Percentiles rank a stretch among this genome's conserved stretches.
These are phyloP conservation scores for Ophidiomyces ophidiicola DNA, from an alignment of 2,329 filamentous ascomycete genomes.

Conservation along the genomic window DNA sequence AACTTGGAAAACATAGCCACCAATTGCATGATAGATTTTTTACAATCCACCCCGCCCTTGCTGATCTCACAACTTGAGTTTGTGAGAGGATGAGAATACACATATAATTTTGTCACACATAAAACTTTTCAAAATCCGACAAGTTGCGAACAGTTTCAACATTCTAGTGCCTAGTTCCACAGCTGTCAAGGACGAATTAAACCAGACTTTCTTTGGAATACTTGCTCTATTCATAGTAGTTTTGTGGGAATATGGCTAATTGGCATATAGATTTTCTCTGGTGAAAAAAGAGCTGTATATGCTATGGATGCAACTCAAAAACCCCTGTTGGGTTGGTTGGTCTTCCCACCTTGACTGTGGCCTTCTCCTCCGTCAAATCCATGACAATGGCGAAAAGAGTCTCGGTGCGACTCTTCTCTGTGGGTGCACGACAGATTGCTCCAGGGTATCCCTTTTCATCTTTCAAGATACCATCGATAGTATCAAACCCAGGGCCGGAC, in stretches of 20 bases:
- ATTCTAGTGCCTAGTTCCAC: no score
- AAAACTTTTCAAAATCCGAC: no score
- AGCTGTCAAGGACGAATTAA: no score
- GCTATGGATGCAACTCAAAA: constrained; percentile 21
- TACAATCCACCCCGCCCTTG: no score
- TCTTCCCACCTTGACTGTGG: constrained; percentile 25
- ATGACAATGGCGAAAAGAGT: constrained; percentile 33
- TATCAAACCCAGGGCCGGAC: constrained; percentile 14
- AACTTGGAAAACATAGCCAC: constrained; percentile 9
- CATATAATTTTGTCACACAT: no score
- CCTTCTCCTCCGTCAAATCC: constrained; percentile 25
- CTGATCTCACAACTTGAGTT: no score
- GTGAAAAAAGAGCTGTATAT: background rate
- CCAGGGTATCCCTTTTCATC: constrained; percentile 25
- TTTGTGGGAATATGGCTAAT: no score
- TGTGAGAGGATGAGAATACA: no score
- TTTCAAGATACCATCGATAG: constrained; percentile 23
- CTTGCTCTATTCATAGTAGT: no score
- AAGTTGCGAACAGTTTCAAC: no score
- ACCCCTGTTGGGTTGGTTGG: constrained; percentile 22
- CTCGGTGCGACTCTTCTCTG: constrained; percentile 20
- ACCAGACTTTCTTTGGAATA: no score
- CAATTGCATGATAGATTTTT: constrained; percentile 12
- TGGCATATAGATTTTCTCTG: no score
- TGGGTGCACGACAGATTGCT: constrained; percentile 25